Base-by-base conservation (phyloP, 306 rosid species). In the Malus orientalis region DNA sequence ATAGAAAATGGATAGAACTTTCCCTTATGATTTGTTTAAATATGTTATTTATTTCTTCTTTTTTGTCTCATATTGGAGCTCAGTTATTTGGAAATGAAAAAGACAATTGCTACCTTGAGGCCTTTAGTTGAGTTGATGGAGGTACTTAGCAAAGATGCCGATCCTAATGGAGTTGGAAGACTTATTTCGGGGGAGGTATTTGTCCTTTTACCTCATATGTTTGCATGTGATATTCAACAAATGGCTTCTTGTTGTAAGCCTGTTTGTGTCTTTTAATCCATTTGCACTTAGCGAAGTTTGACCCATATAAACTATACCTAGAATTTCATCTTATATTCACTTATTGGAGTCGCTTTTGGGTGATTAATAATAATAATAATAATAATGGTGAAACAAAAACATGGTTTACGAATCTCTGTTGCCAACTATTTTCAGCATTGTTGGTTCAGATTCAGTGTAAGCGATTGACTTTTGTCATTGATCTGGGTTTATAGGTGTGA, bases 41-140 rank as follows among this genome's bases (percentile, higher is more conserved):
- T 27, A 27, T 27, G 29, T 27, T 27, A 27, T 27, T 27, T 27
- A 2, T 11, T 47, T 67, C 67, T 23, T 74, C 82, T 25, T 25
- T 60, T 82, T 76, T 84, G 45, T 83, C 81, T 74, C 77, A 77
- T 90, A 81, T 75, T 86, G 81, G 85, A 80, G 69, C 81, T 82
- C 67, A 84, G 87, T 82, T 85, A 89, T 11, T 79, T 86, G 5
- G 88, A 87, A 79, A 88, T 88, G 87, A 95, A 77, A 87, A 92
- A 72, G 81, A 87, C 85, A 63, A 82, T 27, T 76, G 94, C 97
- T 49, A 94, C 85, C 62, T 69, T 89, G 72, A 89, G 87, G 78
- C 96, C 97, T 70, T 86, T 94, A 72, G 91, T 91, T 83, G 97
- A 91, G 88, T 97, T 91, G 79, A 88, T 94, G 96, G 96, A 94